Evolutionary conservation across 2,329 filamentous ascomycete genomes (phyloP).

Genomic region (Claviceps sp.): DNA sequence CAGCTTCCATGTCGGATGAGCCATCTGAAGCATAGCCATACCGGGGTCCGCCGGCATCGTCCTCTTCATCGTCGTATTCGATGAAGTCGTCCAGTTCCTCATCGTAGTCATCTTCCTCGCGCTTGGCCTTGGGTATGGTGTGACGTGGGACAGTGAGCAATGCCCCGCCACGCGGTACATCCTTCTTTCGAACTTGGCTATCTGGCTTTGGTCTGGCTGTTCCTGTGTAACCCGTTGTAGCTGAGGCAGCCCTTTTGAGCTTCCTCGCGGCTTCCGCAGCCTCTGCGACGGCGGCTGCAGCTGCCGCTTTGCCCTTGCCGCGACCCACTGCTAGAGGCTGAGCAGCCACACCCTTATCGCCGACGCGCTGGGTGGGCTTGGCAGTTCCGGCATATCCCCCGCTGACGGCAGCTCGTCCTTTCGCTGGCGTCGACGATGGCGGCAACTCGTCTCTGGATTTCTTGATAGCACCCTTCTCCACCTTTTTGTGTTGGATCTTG

Average conservation of each 20-base stretch:
- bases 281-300: slow-evolving; percentile 7
- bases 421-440: slow-evolving; percentile 12
- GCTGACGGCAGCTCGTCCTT: slow-evolving; percentile 10
- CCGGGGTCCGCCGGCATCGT: slow-evolving; percentile 25
- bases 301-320: slow-evolving; percentile 8
- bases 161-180: slow-evolving; percentile 25
- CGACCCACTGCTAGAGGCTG: slow-evolving; percentile 1
- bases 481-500: slow-evolving; percentile 62
- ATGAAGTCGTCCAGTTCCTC: slow-evolving; percentile 50
- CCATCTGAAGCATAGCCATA: slow-evolving; percentile 49
- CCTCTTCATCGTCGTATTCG: slow-evolving; percentile 46
- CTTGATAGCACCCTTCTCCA: slow-evolving; percentile 47
- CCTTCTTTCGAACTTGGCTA: slow-evolving; percentile 18
- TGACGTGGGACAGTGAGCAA: slow-evolving; percentile 23
- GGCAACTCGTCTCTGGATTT: slow-evolving; percentile 32
- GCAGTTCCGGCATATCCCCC: slow-evolving; percentile 19
- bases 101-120: slow-evolving; percentile 47
- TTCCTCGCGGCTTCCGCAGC: slow-evolving; percentile 39
- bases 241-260: slow-evolving; percentile 44
- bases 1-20: slow-evolving; percentile 70
- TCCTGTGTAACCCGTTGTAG: slow-evolving; percentile 53
- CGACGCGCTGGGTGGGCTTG: slow-evolving; percentile 16
- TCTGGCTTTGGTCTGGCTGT: slow-evolving; percentile 46
- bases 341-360: slow-evolving; percentile 8
- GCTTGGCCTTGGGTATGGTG: slow-evolving; percentile 19